Conservation (phyloP, 1,284 basidiomycete genomes). For the Bjerkandera adusta region DNA sequence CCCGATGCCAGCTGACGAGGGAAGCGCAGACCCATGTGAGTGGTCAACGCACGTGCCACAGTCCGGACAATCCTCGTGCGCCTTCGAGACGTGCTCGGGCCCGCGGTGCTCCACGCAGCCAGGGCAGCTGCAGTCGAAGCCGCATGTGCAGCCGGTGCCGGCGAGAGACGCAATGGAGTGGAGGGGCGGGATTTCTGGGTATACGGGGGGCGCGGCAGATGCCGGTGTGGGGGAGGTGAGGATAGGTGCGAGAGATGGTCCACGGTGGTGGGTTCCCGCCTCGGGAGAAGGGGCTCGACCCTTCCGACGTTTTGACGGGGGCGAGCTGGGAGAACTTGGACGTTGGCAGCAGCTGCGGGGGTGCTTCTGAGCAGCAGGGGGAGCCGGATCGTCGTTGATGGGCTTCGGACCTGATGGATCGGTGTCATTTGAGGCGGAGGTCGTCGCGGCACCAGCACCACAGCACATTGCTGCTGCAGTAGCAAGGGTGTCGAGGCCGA, state of each 20-base stretch:
- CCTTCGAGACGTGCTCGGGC: constrained; percentile 39
- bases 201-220: constrained; percentile 37
- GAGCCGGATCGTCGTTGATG: background rate
- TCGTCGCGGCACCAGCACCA: no score
- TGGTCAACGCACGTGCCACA: constrained; percentile 67
- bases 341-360: background rate
- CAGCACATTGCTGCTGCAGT: constrained; percentile 47
- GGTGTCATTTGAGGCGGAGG: background rate
- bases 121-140: constrained; percentile 66
- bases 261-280: constrained; percentile 4
- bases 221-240: constrained; percentile 23
- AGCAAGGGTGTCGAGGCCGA: constrained; percentile 47
- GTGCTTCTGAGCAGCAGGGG: background rate
- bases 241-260: constrained; percentile 44
- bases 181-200: constrained; percentile 57
- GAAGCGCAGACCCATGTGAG: constrained; percentile 41
- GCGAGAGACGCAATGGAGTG: constrained; percentile 53
- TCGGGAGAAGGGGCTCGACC: background rate
- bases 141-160: constrained; percentile 69
- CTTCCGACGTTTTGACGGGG: constrained; percentile 3
- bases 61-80: constrained; percentile 51
- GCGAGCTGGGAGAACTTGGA: background rate
- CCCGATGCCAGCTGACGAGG: constrained; percentile 19
- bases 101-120: constrained; percentile 70
- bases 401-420: background rate